Conservation (phyloP, 192 early-diverging fungal species). For the Entomortierella chlamydospora region DNA sequence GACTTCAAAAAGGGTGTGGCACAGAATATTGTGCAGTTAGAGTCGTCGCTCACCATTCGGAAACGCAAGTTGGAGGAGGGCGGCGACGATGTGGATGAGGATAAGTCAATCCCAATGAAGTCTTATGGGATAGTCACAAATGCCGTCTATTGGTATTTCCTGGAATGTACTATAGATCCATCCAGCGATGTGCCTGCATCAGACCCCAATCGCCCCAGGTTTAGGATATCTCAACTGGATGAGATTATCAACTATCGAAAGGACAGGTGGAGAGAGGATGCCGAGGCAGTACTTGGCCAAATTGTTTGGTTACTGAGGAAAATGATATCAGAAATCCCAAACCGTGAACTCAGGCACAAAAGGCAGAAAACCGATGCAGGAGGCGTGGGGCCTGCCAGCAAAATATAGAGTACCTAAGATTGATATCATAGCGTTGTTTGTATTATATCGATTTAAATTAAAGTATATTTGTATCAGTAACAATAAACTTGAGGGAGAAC, state of each 20-base stretch:
- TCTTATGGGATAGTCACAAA: not conserved
- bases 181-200: not conserved
- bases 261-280: too few relatives aligned
- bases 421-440: too few relatives aligned
- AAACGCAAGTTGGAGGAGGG: not conserved
- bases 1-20: not conserved
- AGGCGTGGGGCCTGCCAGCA: too few relatives aligned
- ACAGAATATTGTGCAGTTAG: not conserved
- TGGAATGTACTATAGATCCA: not conserved
- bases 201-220: too few relatives aligned
- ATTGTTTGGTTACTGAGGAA: conserved; percentile 21
- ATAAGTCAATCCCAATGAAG: not conserved
- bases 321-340: too few relatives aligned
- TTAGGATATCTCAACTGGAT: conserved; percentile 6
- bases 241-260: not conserved
- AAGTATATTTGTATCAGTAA: too few relatives aligned
- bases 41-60: not conserved
- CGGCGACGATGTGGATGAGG: not conserved
- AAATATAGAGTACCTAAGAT: too few relatives aligned
- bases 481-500: too few relatives aligned
- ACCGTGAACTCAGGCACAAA: not conserved
- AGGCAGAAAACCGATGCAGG: too few relatives aligned
- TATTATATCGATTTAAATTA: too few relatives aligned
- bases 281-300: too few relatives aligned
- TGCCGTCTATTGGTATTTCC: not conserved